Base-by-base conservation (phyloP, 306 rosid species). In the Castanea sativa region DNA sequence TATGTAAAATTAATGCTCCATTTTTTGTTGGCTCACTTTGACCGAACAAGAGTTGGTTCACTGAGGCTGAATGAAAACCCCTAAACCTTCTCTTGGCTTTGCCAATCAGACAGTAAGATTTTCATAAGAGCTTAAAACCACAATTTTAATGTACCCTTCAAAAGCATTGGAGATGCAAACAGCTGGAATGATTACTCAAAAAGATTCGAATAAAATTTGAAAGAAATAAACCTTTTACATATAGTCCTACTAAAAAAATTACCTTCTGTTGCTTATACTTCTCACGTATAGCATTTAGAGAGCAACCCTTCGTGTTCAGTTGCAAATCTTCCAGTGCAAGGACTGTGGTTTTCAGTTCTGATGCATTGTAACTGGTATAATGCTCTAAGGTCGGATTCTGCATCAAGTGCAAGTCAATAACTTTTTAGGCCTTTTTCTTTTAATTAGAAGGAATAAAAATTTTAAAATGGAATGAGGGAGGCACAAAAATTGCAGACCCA, bases 231-330 rank as follows among this genome's bases (percentile, higher is more conserved):
- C 78, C 25, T 69, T 55, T 2, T 14, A 18, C 64, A 55, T n/a
- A 12, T 27, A 5, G 67, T 61, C 58, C 27, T 69, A 41, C 51
- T 30, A 5, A 59, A 19, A 49, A 68, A 60, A 68, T 75, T 75
- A 94, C 98, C 98, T 91, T 92, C 57, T 90, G 85, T 60, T 87
- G 91, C 81, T 68, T 85, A 68, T 94, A 94, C 87, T 94, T 94
- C 70, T 94, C 93, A 3, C 94, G 92, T 65, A 88, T 85, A 5
- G 94, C 89, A 76, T 85, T 85, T 71, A 88, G 87, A 57, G 93
- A 56, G 63, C 91, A 88, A 70, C 84, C 84, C 35, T 58, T 90
- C 84, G 89, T 81, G 78, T 89, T 92, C 79, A 85, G 77, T 81
- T 88, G 98, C 86, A 94, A 81, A 59, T 85, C 88, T 84, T 81